Evolutionary conservation across 2,329 filamentous ascomycete species (phyloP), one percentile per base, ranked within the genome.

Genomic region (Sporothrix schenckii): DNA sequence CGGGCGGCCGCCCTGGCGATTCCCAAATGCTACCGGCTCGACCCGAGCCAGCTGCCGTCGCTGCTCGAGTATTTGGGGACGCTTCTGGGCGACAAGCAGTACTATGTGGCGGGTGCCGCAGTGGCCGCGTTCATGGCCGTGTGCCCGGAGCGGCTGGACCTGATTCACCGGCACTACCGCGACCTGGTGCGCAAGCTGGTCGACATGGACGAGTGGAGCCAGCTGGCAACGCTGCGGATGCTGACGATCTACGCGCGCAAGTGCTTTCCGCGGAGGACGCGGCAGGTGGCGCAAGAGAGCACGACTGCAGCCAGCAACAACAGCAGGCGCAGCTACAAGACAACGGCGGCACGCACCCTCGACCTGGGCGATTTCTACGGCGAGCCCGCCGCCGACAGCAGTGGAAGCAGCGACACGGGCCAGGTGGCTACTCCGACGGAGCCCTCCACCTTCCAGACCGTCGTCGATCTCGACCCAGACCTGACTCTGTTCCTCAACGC

Each of bases 121-220:
- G 93, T 98, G 3, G 88, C 90, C 50, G 92, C 95, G 0, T 97
- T 96, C 76, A 80, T 96, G 79, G 93, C 97, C 74, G 85, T 98
- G 39, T 98, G 94, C 74, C 94, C 95, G 0, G 91, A 96, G 19
- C 85, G 91, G 69, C 86, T 97, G 73, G 94, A 97, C 78, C 82
- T 99, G 72, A 89, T 99, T 75, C 95, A 99, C 80, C 89, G 91
- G 74, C 91, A 97, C 78, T 99, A 98, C 80, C 88, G 92, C 66
- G 85, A 87, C 49, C 82, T 99, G 73, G 89, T 97, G 73, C 92
- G 89, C 79, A 97, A 97, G 83, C 82, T 98, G 68, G 93, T 97
- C 30, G 95, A 99, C 78, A 99, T 99, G 95, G 95, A 99, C 77
- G 95, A 99, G 81, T 99, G 95, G 95, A 92, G 93, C 54, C 95